A percentile compares a stretch with the other conserved stretches of the same genome.
These are phyloP conservation scores for Calocybe indica DNA, from an alignment of 768 basidiomycete genomes.

Conservation along the genomic window DNA sequence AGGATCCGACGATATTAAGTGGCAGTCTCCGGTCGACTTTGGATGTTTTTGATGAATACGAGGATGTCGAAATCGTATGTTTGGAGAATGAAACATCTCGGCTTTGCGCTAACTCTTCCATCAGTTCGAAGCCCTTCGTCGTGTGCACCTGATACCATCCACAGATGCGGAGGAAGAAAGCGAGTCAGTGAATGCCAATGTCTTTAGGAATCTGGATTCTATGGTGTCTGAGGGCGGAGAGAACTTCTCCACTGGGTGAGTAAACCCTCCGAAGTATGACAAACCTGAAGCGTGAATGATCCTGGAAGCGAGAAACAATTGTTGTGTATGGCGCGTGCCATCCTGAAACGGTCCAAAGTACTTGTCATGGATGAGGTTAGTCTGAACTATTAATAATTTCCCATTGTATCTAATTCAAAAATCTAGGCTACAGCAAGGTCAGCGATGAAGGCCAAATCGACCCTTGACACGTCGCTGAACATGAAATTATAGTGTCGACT, in stretches of 20 bases:
- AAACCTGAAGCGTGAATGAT: not conserved
- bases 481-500: constrained; percentile 53
- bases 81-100: too few relatives aligned
- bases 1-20: constrained; percentile 87
- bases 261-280: not conserved
- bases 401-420: constrained; percentile 2
- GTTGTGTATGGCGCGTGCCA: constrained; percentile 81
- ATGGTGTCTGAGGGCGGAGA: constrained; percentile 80
- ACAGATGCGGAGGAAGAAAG: constrained; percentile 42
- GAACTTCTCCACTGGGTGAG: constrained; percentile 81
- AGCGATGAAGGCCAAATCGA: not conserved
- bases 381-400: not conserved
- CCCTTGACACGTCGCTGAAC: constrained; percentile 1
- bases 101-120: not conserved
- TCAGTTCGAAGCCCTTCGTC: constrained; percentile 78
- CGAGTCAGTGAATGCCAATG: constrained; percentile 58
- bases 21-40: constrained; percentile 76
- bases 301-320: constrained; percentile 63
- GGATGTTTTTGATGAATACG: constrained; percentile 83
- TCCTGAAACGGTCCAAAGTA: constrained; percentile 67
- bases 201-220: constrained; percentile 73
- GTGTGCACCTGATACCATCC: constrained; percentile 72
- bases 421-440: constrained; percentile 64
- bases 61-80: constrained; percentile 75
- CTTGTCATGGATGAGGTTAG: constrained; percentile 77